Conservation (phyloP, 192 early-diverging fungal species). For the Coemansia sp. region DNA sequence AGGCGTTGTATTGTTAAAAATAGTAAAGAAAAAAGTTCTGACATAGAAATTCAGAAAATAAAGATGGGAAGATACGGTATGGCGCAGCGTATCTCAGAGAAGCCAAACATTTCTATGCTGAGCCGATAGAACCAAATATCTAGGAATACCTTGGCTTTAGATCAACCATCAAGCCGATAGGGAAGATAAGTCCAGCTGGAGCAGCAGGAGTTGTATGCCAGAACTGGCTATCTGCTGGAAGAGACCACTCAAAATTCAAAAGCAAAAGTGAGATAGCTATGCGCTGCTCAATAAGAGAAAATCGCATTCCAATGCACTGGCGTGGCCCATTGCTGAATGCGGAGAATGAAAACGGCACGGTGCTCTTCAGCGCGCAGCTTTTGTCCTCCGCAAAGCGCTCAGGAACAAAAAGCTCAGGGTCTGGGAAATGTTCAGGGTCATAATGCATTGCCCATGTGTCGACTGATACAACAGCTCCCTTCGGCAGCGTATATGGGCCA, state of each 20-base stretch:
- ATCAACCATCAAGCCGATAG: constrained; percentile 30
- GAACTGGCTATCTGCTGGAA: constrained; percentile 48
- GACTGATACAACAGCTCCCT: constrained; percentile 43
- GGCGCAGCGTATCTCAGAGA: too few relatives aligned
- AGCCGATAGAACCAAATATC: background rate
- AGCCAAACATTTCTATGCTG: background rate
- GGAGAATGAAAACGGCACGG: constrained; percentile 44
- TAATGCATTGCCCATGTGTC: constrained; percentile 54
- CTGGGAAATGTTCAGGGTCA: constrained; percentile 45
- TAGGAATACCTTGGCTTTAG: constrained; percentile 18
- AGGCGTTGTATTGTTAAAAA: background rate
- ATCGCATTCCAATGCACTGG: constrained; percentile 66
- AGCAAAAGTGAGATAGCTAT: constrained; percentile 58
- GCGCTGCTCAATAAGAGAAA: constrained; percentile 60
- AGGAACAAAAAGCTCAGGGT: constrained; percentile 50
- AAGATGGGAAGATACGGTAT: too few relatives aligned
- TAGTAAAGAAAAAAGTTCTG: background rate
- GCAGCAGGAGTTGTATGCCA: constrained; percentile 40
- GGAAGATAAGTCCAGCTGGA: constrained; percentile 41
- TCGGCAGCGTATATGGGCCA: constrained; percentile 42
- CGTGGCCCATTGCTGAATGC: constrained; percentile 64
- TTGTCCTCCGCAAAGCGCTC: constrained; percentile 54
- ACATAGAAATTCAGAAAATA: background rate
- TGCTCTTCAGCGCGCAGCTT: constrained; percentile 29
- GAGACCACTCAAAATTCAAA: constrained; percentile 50